Evolutionary conservation across 1,284 basidiomycete genomes (phyloP).

Genomic region (Papiliotrema fonsecae): DNA sequence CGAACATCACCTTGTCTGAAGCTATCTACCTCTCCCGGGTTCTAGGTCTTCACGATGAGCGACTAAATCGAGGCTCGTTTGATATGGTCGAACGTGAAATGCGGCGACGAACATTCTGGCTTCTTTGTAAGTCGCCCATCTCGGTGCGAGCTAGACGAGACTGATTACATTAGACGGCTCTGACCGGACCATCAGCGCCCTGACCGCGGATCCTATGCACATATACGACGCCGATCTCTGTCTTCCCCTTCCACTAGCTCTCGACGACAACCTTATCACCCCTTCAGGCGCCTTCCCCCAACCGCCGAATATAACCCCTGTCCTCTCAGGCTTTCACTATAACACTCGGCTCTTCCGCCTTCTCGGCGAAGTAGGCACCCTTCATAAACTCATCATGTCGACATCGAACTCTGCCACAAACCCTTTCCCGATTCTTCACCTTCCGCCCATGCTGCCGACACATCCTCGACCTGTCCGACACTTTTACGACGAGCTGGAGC

Average conservation of each 20-base stretch:
- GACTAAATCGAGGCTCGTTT: conserved; percentile 7
- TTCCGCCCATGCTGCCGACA: conserved; percentile 2
- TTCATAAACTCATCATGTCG: conserved; percentile 6
- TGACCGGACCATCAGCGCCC: conserved; percentile 23
- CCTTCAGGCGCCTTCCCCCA: conserved; percentile 25
- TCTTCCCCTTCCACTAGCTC: conserved; percentile 20
- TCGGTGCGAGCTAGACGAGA: background rate
- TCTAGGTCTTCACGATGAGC: conserved; percentile 23
- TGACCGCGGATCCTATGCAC: conserved; percentile 20
- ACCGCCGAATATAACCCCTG: conserved; percentile 15
- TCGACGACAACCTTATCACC: conserved; percentile 34
- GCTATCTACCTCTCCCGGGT: conserved; percentile 22
- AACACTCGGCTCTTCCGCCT: conserved; percentile 27
- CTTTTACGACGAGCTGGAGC: conserved; percentile 16
- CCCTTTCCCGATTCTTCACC: conserved; percentile 8
- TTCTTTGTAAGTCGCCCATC: conserved; percentile 23
- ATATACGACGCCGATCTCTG: conserved; percentile 24
- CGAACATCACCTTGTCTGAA: conserved; percentile 22
- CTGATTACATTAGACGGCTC: conserved; percentile 28
- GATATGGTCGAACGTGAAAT: conserved; percentile 29
- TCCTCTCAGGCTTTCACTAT: conserved; percentile 29
- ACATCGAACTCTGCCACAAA: conserved; percentile 2
- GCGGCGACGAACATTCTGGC: conserved; percentile 28
- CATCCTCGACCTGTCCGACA: conserved; percentile 8
- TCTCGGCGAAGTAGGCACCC: conserved; percentile 17